These are phyloP conservation scores for Eurotiales sp. DNA, from an alignment of 2,329 filamentous ascomycete species.

Conservation along the genomic window DNA sequence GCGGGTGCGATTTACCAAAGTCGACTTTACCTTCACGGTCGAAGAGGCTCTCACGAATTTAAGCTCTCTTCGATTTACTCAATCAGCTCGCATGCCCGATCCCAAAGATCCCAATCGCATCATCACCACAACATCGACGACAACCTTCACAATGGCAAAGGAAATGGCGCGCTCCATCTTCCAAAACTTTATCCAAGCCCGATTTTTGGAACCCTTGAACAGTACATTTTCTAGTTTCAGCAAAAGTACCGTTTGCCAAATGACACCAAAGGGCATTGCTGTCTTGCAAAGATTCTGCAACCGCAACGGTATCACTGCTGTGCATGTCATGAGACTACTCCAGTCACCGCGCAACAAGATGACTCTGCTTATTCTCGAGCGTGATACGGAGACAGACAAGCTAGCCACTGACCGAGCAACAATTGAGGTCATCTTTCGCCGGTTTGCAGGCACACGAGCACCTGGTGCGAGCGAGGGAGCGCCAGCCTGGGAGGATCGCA, in stretches of 20 bases:
- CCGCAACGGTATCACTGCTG: conserved; percentile 90
- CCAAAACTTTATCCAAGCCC: conserved; percentile 86
- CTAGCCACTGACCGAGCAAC: conserved; percentile 81
- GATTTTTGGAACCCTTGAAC: conserved; percentile 91
- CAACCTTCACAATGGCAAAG: conserved; percentile 97
- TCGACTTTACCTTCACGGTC: conserved; percentile 91
- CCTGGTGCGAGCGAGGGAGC: conserved; percentile 76
- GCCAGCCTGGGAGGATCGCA: conserved; percentile 64
- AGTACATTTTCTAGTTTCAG: conserved; percentile 79
- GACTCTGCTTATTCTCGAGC: conserved; percentile 84
- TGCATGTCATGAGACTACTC: conserved; percentile 81
- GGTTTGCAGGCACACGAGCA: conserved; percentile 77
- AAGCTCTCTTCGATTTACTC: conserved; percentile 94
- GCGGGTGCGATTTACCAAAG: conserved; percentile 80
- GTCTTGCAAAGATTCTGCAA: conserved; percentile 88
- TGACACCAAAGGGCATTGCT: conserved; percentile 91
- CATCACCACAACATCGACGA: conserved; percentile 95
- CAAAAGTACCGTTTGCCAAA: conserved; percentile 89
- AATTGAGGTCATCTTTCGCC: conserved; percentile 88
- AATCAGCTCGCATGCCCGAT: conserved; percentile 98
- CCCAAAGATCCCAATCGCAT: conserved; percentile 93
- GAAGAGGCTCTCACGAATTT: conserved; percentile 98
- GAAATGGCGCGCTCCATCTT: conserved; percentile 97
- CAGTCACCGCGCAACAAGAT: conserved; percentile 71
- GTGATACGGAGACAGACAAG: conserved; percentile 80